Evolutionary conservation across 2,329 filamentous ascomycete genomes (phyloP).

Genomic region (Fusarium albosuccineum): DNA sequence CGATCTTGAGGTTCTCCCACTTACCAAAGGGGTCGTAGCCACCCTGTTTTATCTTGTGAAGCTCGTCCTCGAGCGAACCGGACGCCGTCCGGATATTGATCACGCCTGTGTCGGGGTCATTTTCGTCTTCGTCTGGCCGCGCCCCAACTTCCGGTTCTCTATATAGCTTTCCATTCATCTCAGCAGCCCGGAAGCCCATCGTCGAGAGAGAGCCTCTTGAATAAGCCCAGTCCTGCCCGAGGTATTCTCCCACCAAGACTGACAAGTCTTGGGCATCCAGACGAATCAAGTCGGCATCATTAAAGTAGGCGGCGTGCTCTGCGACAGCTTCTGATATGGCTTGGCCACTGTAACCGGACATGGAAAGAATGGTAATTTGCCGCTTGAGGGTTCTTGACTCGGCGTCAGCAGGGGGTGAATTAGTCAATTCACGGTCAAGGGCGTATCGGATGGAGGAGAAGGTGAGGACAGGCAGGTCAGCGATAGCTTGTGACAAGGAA

Average conservation of each 20-base stretch:
- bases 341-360: constrained; percentile 56
- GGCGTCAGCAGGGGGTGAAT: constrained; percentile 45
- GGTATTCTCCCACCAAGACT: constrained; percentile 75
- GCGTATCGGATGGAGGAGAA: constrained; percentile 49
- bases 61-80: constrained; percentile 57
- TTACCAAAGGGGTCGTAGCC: constrained; percentile 56
- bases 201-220: constrained; percentile 63
- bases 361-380: constrained; percentile 54
- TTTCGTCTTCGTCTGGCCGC: constrained; percentile 50
- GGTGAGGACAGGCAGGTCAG: constrained; percentile 51
- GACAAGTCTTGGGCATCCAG: constrained; percentile 79
- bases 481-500: constrained; percentile 52
- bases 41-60: constrained; percentile 58
- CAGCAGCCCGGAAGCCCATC: constrained; percentile 68
- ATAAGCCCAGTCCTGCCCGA: constrained; percentile 71
- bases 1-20: constrained; percentile 74
- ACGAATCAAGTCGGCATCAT: constrained; percentile 75
- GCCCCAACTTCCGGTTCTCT: constrained; percentile 58
- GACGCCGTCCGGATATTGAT: constrained; percentile 47
- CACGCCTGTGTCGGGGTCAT: constrained; percentile 51
- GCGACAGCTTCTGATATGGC: constrained; percentile 65
- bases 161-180: constrained; percentile 66
- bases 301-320: constrained; percentile 69
- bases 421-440: constrained; percentile 48
- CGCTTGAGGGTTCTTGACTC: constrained; percentile 52